Evolutionary conservation across 805 yeast species (phyloP), one percentile per base, ranked within the genome.

Genomic region (Metschnikowia bowlesiae): DNA sequence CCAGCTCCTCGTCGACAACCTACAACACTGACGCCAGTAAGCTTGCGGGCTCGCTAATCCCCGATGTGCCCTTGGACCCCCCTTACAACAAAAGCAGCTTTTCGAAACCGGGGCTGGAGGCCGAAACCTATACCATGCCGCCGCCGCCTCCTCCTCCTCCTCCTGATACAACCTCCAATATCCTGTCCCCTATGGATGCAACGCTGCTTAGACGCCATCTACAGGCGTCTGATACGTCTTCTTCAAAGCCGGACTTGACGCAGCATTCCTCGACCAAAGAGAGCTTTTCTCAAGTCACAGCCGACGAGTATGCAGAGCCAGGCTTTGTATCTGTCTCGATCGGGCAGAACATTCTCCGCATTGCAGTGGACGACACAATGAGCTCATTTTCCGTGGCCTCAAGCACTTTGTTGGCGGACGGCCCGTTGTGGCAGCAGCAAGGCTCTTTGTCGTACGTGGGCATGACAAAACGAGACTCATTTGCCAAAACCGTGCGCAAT

Each of bases 391-490:
- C 67, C 18, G 62, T 64, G 48, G 73, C 77, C 6, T 68, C 71
- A 44, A 48, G 53, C 46, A 65, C 76, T 0, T 52, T 72, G 18
- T 56, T 62, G 42, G 61, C 71, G 5, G 76, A 73, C 47, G 76
- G 77, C 8, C 61, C 65, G 2, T 52, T 53, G 26, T 66, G 75
- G 68, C 76, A 72, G 52, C 67, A 64, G 43, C 75, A 71, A 42
- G 78, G 78, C 2, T 61, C 65, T 7, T 46, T 73, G 18, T 68
- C 76, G 1, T 73, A 69, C 43, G 62, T 70, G 28, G 77, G 76
- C 4, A 53, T 72, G 32, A 67, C 74, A 5, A 73, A 72, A 52
- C 60, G 68, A 42, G 78, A 73, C 51, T 69, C 72, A 3, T 73
- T 67, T 49, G 65, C 70, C 39, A 68, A 66, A 44, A 61, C 70